Base-by-base conservation (phyloP, 768 basidiomycete genomes). In the Candolleomyces eurysporus region DNA sequence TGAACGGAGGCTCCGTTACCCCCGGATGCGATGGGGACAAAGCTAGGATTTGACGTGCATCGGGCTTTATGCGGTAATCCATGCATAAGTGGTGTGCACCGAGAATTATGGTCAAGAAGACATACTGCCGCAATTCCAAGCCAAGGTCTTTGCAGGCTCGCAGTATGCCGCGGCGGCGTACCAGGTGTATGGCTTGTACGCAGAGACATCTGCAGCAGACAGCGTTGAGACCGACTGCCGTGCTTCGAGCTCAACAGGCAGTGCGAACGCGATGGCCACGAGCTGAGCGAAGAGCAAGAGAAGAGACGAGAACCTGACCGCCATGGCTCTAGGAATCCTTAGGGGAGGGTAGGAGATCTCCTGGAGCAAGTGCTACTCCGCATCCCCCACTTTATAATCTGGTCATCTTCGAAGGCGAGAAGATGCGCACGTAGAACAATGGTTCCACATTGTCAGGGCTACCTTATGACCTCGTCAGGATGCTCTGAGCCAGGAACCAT, bases 111-210 rank as follows among this genome's bases (percentile, higher is more conserved):
- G 14, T 9, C 36, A 36, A 36, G 21, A 19, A 21, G 45, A 59
- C 66, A 43, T 31, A 71, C 67, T 57, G 68, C 85, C 85, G 66
- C 84, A 86, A 30, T 76, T 65, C 85, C 85, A 86, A 21, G 77
- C 74, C 42, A 75, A 63, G 19, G 81, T 84, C 26, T 69, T 63
- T 1, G 75, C 57, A 17, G 82, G 72, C 8, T 67, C 48, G 58
- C 85, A 86, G 63, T 83, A 83, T 0, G 74, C 84, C 10, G 84
- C 67, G 31, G 76, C 76, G 2, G 85, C 82, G 61, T 79, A 84
- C 58, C 69, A 72, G 0, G 83, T 75, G 71, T 78, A 85, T 0
- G 82, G 74, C 31, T 68, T 78, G 66, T 77, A 84, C 8, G 65
- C 40, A 30, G 72, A 63, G 11, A 86, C 75, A 65, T 83, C 76